phyloP scores from a whole-genome alignment of 2,329 filamentous ascomycete genomes.

The Emericellopsis atlantica region DNA sequence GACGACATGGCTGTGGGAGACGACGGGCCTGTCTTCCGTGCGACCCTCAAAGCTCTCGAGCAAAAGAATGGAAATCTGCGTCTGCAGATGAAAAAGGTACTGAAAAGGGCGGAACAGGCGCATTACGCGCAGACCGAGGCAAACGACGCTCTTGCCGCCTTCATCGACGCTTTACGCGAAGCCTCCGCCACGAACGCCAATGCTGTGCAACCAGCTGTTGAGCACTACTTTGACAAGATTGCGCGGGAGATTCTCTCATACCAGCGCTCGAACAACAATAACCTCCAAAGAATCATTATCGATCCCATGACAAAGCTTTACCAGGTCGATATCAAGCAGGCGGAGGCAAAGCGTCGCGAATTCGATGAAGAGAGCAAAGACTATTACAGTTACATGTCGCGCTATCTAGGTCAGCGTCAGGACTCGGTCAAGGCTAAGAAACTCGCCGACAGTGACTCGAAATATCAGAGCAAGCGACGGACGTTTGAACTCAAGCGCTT shows the following conservation, averaged over 20 bases:
- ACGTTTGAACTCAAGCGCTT: conserved; percentile 97
- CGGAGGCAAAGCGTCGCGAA: conserved; percentile 90
- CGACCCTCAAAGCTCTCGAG: conserved; percentile 91
- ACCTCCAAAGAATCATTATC: conserved; percentile 87
- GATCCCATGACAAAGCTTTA: conserved; percentile 89
- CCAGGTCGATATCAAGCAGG: conserved; percentile 93
- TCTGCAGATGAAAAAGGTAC: conserved; percentile 85
- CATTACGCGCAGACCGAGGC: conserved; percentile 67
- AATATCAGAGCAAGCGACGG: conserved; percentile 86
- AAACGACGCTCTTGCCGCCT: conserved; percentile 73
- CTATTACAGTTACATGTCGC: conserved; percentile 89
- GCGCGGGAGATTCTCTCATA: conserved; percentile 81
- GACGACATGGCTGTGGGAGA: conserved; percentile 79
- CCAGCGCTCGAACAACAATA: conserved; percentile 70
- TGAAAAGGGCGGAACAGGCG: conserved; percentile 87
- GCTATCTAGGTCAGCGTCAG: conserved; percentile 91
- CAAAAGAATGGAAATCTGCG: conserved; percentile 95
- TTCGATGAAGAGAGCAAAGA: conserved; percentile 99
- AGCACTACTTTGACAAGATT: conserved; percentile 97
- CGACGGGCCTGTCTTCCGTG: conserved; percentile 89
- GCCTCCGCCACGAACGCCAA: conserved; percentile 86
- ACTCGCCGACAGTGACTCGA: conserved; percentile 83
- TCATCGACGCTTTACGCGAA: conserved; percentile 78
- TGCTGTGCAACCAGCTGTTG: conserved; percentile 89
- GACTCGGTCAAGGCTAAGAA: conserved; percentile 98